Conservation (phyloP, 352 stramenopile genomes). For the Phytophthora constricta region DNA sequence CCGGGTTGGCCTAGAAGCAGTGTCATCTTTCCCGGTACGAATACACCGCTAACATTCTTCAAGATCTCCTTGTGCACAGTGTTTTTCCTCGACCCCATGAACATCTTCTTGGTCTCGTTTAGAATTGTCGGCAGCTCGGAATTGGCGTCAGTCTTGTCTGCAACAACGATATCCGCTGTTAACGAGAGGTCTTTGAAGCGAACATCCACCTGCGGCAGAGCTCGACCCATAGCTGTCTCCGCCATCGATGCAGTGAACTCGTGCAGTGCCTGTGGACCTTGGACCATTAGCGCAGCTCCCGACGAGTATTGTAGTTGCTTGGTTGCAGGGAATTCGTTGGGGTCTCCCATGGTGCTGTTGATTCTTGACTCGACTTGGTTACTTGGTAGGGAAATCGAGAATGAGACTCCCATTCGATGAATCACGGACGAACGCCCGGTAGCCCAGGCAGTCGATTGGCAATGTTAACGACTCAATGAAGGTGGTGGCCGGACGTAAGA, state of each 20-base stretch:
- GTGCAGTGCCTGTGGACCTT: slow-evolving; percentile 37
- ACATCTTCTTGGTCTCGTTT: slow-evolving; percentile 32
- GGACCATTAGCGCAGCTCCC: slow-evolving; percentile 19
- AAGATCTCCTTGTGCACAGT: slow-evolving; percentile 38
- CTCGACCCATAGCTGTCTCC: slow-evolving; percentile 26
- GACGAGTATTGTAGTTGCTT: slow-evolving; percentile 25
- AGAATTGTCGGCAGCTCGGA: slow-evolving; percentile 44
- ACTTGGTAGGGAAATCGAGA: not conserved
- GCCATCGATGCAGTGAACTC: slow-evolving; percentile 29
- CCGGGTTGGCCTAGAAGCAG: slow-evolving; percentile 12
- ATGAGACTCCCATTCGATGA: not conserved
- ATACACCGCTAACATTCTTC: slow-evolving; percentile 27
- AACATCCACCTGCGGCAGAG: slow-evolving; percentile 41
- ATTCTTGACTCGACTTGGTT: not conserved
- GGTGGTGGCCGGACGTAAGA: too few relatives aligned
- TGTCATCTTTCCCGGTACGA: slow-evolving; percentile 22
- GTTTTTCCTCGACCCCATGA: slow-evolving; percentile 25
- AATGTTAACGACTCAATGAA: too few relatives aligned
- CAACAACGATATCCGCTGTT: slow-evolving; percentile 25
- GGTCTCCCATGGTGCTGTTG: slow-evolving; percentile 3
- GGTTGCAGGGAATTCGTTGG: not conserved
- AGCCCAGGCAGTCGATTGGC: too few relatives aligned
- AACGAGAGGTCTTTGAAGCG: slow-evolving; percentile 29
- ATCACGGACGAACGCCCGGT: too few relatives aligned
- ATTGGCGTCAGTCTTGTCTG: slow-evolving; percentile 19